Conservation (phyloP, 2,329 filamentous ascomycete genomes). For the Didymella lethalis region DNA sequence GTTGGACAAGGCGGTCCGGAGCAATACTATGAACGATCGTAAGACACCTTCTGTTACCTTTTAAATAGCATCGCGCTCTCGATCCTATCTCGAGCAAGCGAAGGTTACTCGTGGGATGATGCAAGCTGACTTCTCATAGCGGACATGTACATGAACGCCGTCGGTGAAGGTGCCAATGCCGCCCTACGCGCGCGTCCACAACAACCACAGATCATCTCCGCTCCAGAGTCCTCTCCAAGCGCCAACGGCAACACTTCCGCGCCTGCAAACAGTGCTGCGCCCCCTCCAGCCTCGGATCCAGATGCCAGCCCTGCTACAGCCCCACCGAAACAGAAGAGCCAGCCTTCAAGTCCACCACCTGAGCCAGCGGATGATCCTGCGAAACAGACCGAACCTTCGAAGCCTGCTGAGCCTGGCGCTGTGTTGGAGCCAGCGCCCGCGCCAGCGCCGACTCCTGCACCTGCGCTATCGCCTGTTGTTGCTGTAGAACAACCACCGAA, state of each 20-base stretch:
- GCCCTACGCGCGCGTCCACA: constrained; percentile 17
- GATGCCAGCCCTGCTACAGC: constrained; percentile 31
- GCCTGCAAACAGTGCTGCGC: constrained; percentile 18
- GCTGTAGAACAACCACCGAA: constrained; percentile 9
- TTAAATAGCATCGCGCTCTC: background rate
- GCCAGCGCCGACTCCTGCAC: background rate
- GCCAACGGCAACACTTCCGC: constrained; percentile 21
- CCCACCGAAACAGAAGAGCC: constrained; percentile 23
- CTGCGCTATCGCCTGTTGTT: constrained; percentile 7
- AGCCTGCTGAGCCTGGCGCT: background rate
- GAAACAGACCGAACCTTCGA: background rate
- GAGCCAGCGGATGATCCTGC: constrained; percentile 6
- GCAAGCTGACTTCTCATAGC: constrained; percentile 2
- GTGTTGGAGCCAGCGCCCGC: background rate
- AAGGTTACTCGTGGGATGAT: background rate
- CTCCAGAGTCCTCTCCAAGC: constrained; percentile 2
- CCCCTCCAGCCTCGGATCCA: constrained; percentile 24
- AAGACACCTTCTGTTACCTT: background rate
- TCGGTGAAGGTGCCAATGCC: constrained; percentile 21
- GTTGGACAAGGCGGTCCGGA: constrained; percentile 31
- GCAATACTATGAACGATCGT: constrained; percentile 35
- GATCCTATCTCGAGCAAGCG: background rate
- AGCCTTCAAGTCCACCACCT: constrained; percentile 6
- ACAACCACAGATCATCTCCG: constrained; percentile 13
- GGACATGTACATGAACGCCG: constrained; percentile 26